Conservation (phyloP, 2,329 filamentous ascomycete species). For the Beauveria sp. region DNA sequence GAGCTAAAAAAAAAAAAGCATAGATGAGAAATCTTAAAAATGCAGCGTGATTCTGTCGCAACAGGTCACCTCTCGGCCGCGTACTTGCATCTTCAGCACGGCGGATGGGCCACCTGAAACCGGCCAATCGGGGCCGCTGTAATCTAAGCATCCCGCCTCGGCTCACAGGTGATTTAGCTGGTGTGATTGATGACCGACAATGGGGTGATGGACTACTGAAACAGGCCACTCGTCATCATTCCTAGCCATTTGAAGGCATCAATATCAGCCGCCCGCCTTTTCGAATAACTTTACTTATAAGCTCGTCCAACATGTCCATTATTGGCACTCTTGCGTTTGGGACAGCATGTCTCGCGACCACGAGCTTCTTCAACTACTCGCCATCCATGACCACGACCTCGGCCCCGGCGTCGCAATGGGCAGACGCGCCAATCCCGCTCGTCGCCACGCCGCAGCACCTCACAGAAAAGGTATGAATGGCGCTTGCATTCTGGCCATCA, state of each 20-base stretch:
- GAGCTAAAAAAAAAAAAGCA: neutral
- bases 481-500: too few species aligned
- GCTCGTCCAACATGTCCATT: constrained; percentile 16
- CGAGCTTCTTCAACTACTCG: constrained; percentile 26
- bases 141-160: constrained; percentile 5
- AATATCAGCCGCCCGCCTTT: neutral
- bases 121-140: constrained; percentile 1
- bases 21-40: neutral
- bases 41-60: neutral
- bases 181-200: neutral
- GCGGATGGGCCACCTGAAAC: too few species aligned
- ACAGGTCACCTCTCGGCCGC: too few species aligned
- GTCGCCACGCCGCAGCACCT: constrained; percentile 45
- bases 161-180: neutral
- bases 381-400: constrained; percentile 28
- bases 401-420: constrained; percentile 34
- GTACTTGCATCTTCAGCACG: too few species aligned
- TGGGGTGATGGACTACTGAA: neutral
- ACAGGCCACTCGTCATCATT: neutral
- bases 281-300: neutral
- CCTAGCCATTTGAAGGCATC: neutral
- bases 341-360: constrained; percentile 22
- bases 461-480: constrained; percentile 37
- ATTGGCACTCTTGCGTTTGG: constrained; percentile 20
- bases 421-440: constrained; percentile 46